Evolutionary conservation across 768 basidiomycete species (phyloP), one percentile per base, ranked within the genome.

Genomic region (Tylopilus subfusipes): DNA sequence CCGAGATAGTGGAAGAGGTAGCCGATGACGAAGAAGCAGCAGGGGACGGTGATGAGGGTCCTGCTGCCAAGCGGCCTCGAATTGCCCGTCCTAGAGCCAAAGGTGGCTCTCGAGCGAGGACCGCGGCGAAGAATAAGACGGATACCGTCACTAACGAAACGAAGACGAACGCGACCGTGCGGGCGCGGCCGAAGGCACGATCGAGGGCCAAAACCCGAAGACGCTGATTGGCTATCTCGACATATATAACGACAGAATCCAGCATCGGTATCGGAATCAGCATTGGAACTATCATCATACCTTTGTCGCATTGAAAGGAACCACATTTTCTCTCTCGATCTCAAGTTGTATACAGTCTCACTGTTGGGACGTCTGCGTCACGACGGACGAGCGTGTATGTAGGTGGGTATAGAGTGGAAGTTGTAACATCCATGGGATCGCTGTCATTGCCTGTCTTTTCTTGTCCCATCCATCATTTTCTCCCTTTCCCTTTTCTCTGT

Each of bases 171-270:
- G 42, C 21, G 48, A 51, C 60, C 60, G 59, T 50, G 63, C 68
- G 55, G 53, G 59, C 68, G 42, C 69, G 68, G 50, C 63, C 65
- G 34, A 69, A 69, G 59, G 68, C 68, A 50, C 65, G 68, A 47
- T 65, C 68, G 29, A 61, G 68, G 45, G 56, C 63, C 45, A 71
- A 48, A 59, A 38, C 57, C 39, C 65, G 68, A 51, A 65, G 68
- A 58, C 68, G 69, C 49, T 69, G 68, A 68, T 50, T 33, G 58
- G 44, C 30, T 48, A 42, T 34, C 52, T 33, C 38, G 33, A 51
- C 45, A 55, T 46, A 52, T 52, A 55, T 47, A 31, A 54, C 48
- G 29, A 53, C 50, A 53, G 53, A 50, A 56, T 42, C 27, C 55
- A 48, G 50, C 52, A 66, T 59, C 54, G 39, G 54, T 38, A 64